Conservation (phyloP, 441 rosid species). For the Adansonia rubrostipa region DNA sequence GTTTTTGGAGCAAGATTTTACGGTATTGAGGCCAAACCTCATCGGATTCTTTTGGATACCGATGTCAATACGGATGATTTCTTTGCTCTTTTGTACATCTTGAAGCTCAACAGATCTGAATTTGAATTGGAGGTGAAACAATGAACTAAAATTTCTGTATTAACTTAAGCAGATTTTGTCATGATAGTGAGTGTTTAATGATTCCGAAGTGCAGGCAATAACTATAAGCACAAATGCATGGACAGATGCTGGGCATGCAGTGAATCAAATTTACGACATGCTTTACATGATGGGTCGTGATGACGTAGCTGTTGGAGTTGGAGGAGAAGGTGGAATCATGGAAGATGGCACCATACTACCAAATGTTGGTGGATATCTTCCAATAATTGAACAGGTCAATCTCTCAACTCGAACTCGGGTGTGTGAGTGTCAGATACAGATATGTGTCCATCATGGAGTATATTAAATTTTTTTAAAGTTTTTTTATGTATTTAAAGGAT, state of each 20-base stretch:
- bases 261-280: constrained; percentile 81
- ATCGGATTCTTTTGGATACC: constrained; percentile 75
- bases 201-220: constrained; percentile 56
- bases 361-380: constrained; percentile 87
- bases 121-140: constrained; percentile 66
- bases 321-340: constrained; percentile 88
- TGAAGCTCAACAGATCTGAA: constrained; percentile 83
- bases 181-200: background rate
- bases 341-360: constrained; percentile 65
- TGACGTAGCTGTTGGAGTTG: constrained; percentile 79
- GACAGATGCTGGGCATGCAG: constrained; percentile 86
- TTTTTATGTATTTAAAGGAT: too few species aligned
- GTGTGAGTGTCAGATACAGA: too few species aligned
- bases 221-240: constrained; percentile 76
- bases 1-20: constrained; percentile 25
- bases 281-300: constrained; percentile 94
- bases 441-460: too few species aligned
- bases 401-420: background rate
- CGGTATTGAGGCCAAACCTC: constrained; percentile 37
- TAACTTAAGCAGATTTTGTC: too few species aligned
- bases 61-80: constrained; percentile 92
- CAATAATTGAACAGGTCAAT: constrained; percentile 82
- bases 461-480: too few species aligned
- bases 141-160: too few species aligned
- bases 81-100: constrained; percentile 78